Evolutionary conservation across 352 stramenopile genomes (phyloP), one percentile per base, ranked within the genome.

Genomic region (Phytophthora cactorum): DNA sequence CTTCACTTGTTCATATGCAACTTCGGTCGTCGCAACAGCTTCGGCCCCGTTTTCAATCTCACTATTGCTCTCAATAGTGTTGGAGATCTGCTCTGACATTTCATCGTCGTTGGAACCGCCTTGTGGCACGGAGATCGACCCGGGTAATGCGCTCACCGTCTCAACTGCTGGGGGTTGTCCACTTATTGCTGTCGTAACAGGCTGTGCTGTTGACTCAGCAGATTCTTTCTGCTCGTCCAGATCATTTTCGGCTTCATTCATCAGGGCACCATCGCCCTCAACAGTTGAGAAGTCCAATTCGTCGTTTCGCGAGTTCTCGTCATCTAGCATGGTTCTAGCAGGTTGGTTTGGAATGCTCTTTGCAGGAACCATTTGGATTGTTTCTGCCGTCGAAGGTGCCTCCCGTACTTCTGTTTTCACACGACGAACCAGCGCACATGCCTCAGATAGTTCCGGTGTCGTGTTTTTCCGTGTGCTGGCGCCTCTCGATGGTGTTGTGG

Each of bases 391-490:
- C 15, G 36, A 38, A 11, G 44, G 28, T 51, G 36, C 10, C 28
- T 70, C 50, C 10, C 3, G 22, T 14, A 59, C 50, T 62, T 67
- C 31, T 6, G 36, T 27, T 17, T 61, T 59, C 46, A 70, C 67
- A 51, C 50, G 49, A 47, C 61, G 61, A 9, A 61, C 67, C 36
- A 70, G 53, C 14, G 55, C 54, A 56, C 51, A 74, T 7, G 50
- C 61, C 41, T 74, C 67, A 6, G 32, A 25, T 38, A 74, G 52
- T 57, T 63, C 61, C 14, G 43, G 32, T 14, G 22, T 54, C 9
- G 44, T 52, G 34, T 43, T 64, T n/a, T 45, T 39, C 17, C 7
- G 45, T 36, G 14, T 29, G 14, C 43, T 15, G 31, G 22, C 17
- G 5, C 11, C 5, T 49, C 9, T 52, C 28, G 32, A 12, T 28